These are phyloP conservation scores for Mycena metata DNA, from an alignment of 768 basidiomycete genomes.

Conservation along the genomic window DNA sequence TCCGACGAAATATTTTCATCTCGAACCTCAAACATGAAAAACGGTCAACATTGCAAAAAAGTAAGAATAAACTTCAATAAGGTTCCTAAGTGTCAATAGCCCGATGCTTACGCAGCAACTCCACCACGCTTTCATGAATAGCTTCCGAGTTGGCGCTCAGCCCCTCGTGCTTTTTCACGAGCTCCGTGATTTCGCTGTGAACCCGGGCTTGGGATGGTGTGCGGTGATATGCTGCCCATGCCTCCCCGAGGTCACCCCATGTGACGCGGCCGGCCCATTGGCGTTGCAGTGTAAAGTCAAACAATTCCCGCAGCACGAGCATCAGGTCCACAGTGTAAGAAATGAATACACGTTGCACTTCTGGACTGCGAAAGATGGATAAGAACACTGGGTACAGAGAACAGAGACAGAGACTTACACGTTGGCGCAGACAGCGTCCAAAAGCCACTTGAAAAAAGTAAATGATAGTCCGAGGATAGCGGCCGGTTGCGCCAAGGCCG, in stretches of 20 bases:
- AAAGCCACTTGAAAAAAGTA: too few relatives aligned
- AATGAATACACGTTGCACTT: slow-evolving; percentile 9
- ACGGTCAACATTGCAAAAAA: not conserved
- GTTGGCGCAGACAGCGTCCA: too few relatives aligned
- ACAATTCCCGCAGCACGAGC: slow-evolving; percentile 11
- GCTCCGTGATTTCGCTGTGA: not conserved
- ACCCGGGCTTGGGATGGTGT: not conserved
- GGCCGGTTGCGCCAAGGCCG: too few relatives aligned
- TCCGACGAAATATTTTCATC: too few relatives aligned
- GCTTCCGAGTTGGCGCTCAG: not conserved
- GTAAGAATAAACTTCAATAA: not conserved
- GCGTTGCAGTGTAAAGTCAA: slow-evolving; percentile 1
- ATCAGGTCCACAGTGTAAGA: slow-evolving; percentile 6
- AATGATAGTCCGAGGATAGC: too few relatives aligned
- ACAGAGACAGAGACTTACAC: too few relatives aligned
- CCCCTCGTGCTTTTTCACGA: not conserved
- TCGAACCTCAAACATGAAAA: slow-evolving; percentile 8
- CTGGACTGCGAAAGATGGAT: slow-evolving; percentile 2
- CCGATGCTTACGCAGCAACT: slow-evolving; percentile 7
- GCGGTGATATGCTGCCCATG: slow-evolving; percentile 2
- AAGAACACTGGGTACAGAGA: not conserved
- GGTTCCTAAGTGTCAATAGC: not conserved
- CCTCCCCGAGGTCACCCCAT: slow-evolving; percentile 1
- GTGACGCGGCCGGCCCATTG: not conserved
- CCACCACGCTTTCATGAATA: slow-evolving; percentile 4